These are phyloP conservation scores for Septoria linicola DNA, from an alignment of 2,329 filamentous ascomycete species.

Conservation along the genomic window DNA sequence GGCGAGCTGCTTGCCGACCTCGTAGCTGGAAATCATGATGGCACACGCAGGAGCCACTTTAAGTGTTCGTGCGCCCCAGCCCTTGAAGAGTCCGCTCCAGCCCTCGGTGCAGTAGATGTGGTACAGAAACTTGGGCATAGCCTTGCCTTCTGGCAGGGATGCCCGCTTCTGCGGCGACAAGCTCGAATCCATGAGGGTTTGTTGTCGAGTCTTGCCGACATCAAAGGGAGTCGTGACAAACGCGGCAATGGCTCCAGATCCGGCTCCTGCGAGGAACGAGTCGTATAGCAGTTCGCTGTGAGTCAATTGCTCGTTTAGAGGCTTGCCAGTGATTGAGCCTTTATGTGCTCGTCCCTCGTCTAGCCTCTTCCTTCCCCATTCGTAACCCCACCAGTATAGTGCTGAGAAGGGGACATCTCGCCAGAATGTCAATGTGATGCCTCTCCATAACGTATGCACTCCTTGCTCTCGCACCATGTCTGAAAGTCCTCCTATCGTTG, in stretches of 20 bases:
- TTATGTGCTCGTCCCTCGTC: slow-evolving; percentile 63
- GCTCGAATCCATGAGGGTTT: slow-evolving; percentile 67
- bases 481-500: slow-evolving; percentile 72
- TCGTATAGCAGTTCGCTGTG: slow-evolving; percentile 78
- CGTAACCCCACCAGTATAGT: slow-evolving; percentile 98
- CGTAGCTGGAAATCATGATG: slow-evolving; percentile 99
- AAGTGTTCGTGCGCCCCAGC: slow-evolving; percentile 86
- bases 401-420: slow-evolving; percentile 95
- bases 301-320: slow-evolving; percentile 45
- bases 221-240: slow-evolving; percentile 93
- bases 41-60: slow-evolving; percentile 96
- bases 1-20: slow-evolving; percentile 89
- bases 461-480: slow-evolving; percentile 78
- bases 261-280: slow-evolving; percentile 82
- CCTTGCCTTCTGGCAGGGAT: slow-evolving; percentile 65
- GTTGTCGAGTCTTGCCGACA: slow-evolving; percentile 92
- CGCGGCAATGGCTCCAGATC: slow-evolving; percentile 80
- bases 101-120: slow-evolving; percentile 91
- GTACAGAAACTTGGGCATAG: slow-evolving; percentile 79
- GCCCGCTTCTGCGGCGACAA: slow-evolving; percentile 43
- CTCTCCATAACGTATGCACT: slow-evolving; percentile 83
- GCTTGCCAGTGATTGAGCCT: slow-evolving; percentile 29
- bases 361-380: slow-evolving; percentile 71
- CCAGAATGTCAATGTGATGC: slow-evolving; percentile 88
- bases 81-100: slow-evolving; percentile 75